Base-by-base conservation (phyloP, 345 rosid genomes). In the Microthlaspi erraticum region DNA sequence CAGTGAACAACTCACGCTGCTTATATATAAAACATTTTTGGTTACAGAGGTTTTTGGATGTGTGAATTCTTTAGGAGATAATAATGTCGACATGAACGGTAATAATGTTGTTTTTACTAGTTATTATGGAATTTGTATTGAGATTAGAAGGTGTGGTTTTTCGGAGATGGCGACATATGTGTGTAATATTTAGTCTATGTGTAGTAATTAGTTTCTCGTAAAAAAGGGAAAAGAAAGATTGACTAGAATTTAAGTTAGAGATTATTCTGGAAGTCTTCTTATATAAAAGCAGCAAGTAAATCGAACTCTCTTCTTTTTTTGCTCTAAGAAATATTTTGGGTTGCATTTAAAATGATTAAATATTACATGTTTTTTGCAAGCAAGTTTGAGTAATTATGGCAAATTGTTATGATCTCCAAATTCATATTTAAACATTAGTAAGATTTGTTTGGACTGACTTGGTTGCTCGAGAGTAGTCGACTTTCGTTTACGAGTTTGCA, bases 81-180 rank as follows among this genome's bases (percentile, higher is more conserved):
- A 58, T 74, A 2, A 58, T 74, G 78, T 65, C 72, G 67, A 66
- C 68, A 74, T 66, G 39, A 52, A 32, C 36, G n/a, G 46, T 58
- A 66, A 66, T 41, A 32, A 50, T 66, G 53, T 41, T 34, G 55
- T 12, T 46, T 57, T 42, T 11, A 18, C n/a, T 2, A 13, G n/a
- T 6, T 41, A n/a, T 20, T 65, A 1, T 33, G 5, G 6, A 19
- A 19, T 39, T 58, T 50, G 8, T 19, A 13, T n/a, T 49, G 55
- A 51, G 16, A 41, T 13, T 32, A 41, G 17, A 8, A 59, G 33
- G 3, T 18, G 2, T 48, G 4, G 10, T 34, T 38, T 52, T 64
- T n/a, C 0, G 50, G 29, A 51, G 59, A 66, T 74, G 78, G 13
- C 73, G 72, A 74, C 73, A 74, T 74, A n/a, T n/a, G n/a, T n/a